Percentiles rank a stretch among this genome's conserved stretches.
Evolutionary conservation across 2,329 filamentous ascomycete species (phyloP).

Genomic region (Aspergillus oerlinghausenensis): DNA sequence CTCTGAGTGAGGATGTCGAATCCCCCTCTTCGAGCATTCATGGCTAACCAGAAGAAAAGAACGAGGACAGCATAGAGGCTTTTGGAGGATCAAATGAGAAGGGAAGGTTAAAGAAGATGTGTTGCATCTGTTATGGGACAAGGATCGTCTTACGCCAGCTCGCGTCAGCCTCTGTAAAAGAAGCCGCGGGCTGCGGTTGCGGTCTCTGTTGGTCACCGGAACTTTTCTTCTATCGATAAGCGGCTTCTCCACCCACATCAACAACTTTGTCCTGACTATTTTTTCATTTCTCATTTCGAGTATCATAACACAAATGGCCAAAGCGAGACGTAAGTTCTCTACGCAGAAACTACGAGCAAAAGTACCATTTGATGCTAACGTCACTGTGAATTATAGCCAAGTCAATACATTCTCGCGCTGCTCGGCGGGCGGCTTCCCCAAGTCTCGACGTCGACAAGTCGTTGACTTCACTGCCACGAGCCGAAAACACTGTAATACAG

Average conservation of each 20-base stretch:
- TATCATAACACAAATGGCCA: conserved; percentile 31
- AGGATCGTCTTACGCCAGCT: not conserved
- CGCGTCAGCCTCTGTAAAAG: conserved; percentile 6
- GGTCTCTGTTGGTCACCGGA: conserved; percentile 26
- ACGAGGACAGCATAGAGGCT: conserved; percentile 18
- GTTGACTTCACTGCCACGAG: conserved; percentile 40
- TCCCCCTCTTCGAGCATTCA: conserved; percentile 32
- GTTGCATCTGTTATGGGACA: conserved; percentile 5
- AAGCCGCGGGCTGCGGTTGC: conserved; percentile 18
- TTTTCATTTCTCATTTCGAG: conserved; percentile 10
- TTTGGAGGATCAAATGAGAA: conserved; percentile 7
- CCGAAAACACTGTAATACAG: conserved; percentile 34
- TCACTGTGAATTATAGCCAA: conserved; percentile 35
- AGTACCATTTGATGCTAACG: conserved; percentile 4
- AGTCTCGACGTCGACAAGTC: conserved; percentile 51
- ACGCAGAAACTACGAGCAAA: not conserved
- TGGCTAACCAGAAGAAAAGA: conserved; percentile 23
- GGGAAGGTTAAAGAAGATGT: conserved; percentile 11
- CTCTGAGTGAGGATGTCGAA: conserved; percentile 26
- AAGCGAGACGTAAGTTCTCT: conserved; percentile 29
- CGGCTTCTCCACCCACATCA: conserved; percentile 17
- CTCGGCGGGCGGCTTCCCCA: conserved; percentile 54
- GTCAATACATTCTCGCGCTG: conserved; percentile 55
- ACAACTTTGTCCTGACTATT: not conserved
- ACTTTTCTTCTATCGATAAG: conserved; percentile 34